Evolutionary conservation across 2,329 filamentous ascomycete species (phyloP).

Genomic region (Monosporascus sp.): DNA sequence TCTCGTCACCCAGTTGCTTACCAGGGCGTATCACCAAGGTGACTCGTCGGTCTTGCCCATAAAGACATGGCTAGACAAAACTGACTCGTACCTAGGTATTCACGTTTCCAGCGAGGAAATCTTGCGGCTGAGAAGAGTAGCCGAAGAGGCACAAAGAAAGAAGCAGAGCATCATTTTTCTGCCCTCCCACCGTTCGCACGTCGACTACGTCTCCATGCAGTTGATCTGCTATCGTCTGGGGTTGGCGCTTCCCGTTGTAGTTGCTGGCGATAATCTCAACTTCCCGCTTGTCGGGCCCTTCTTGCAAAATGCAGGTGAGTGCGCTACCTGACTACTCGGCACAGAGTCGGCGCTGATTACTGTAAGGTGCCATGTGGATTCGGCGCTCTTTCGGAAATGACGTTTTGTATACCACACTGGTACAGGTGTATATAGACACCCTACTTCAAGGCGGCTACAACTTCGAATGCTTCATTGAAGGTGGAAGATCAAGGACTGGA

Average conservation of each 20-base stretch:
- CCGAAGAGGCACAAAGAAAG: conserved; percentile 73
- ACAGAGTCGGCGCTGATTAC: not conserved
- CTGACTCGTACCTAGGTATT: conserved; percentile 46
- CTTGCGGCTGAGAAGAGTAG: conserved; percentile 71
- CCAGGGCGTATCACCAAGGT: conserved; percentile 87
- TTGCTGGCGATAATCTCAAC: conserved; percentile 94
- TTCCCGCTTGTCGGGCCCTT: conserved; percentile 87
- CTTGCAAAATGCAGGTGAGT: conserved; percentile 76
- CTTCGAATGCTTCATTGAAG: conserved; percentile 96
- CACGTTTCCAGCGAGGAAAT: conserved; percentile 96
- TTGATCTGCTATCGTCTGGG: conserved; percentile 93
- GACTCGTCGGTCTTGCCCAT: not conserved
- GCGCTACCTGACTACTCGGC: conserved; percentile 2
- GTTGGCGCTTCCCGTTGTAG: conserved; percentile 81
- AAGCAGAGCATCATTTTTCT: conserved; percentile 96
- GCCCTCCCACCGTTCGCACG: conserved; percentile 89
- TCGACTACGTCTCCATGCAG: conserved; percentile 93
- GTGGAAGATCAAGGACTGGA: conserved; percentile 84
- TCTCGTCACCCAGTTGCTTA: conserved; percentile 77
- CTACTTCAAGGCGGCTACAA: conserved; percentile 87
- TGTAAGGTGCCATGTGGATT: conserved; percentile 77
- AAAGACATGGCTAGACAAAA: not conserved
- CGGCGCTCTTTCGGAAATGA: conserved; percentile 89
- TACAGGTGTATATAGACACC: conserved; percentile 93
- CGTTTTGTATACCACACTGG: conserved; percentile 81